Evolutionary conservation across 1,284 basidiomycete genomes (phyloP).

Genomic region (Leccinum pachyderme): DNA sequence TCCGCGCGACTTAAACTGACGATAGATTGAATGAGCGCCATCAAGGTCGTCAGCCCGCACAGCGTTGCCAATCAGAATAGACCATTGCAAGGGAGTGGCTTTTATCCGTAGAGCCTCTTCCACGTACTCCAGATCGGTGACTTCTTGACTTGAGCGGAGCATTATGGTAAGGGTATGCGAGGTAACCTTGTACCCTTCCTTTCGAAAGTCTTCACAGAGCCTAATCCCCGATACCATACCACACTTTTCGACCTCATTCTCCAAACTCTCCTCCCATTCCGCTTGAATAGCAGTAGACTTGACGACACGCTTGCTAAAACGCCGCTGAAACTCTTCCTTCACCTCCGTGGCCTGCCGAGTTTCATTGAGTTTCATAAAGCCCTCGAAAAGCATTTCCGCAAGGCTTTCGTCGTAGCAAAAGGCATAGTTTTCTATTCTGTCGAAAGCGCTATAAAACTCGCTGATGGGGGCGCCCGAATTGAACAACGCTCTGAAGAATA

Average conservation of each 20-base stretch:
- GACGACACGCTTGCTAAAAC: constrained; percentile 32
- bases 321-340: constrained; percentile 37
- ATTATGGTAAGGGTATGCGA: constrained; percentile 39
- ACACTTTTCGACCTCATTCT: constrained; percentile 29
- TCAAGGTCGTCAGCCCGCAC: constrained; percentile 36
- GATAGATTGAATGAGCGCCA: constrained; percentile 49
- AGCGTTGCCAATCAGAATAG: constrained; percentile 50
- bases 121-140: constrained; percentile 43
- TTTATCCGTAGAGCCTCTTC: constrained; percentile 41
- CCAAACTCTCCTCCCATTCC: constrained; percentile 29
- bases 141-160: constrained; percentile 34
- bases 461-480: constrained; percentile 36
- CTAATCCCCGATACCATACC: constrained; percentile 27
- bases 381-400: constrained; percentile 41
- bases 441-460: constrained; percentile 42
- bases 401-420: constrained; percentile 45
- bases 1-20: constrained; percentile 40
- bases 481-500: constrained; percentile 45
- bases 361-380: constrained; percentile 40
- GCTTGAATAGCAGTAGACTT: constrained; percentile 25
- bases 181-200: constrained; percentile 36
- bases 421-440: constrained; percentile 43
- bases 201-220: constrained; percentile 27
- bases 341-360: constrained; percentile 37
- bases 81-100: constrained; percentile 46